These are phyloP conservation scores for Raphanus sativus DNA, from an alignment of 345 rosid genomes.

Conservation along the genomic window DNA sequence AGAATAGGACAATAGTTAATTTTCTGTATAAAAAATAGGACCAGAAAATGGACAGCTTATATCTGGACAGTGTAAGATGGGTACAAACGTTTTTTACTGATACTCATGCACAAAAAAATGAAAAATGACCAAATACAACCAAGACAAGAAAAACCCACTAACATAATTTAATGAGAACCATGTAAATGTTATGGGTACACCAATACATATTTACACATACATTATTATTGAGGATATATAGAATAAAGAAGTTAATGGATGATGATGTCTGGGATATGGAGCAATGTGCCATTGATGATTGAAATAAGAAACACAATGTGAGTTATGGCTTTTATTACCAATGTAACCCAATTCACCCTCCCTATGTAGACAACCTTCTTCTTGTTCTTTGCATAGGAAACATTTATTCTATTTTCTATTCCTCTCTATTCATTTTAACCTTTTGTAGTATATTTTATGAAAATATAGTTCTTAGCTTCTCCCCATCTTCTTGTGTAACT, in stretches of 20 bases:
- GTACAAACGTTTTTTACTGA: conserved; percentile 38
- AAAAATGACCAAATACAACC: background rate
- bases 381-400: conserved; percentile 58
- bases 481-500: conserved; percentile 38
- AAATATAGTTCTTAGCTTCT: background rate
- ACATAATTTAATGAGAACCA: conserved; percentile 26
- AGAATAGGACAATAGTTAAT: conserved; percentile 40
- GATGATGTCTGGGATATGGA: conserved; percentile 40
- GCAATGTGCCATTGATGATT: conserved; percentile 58
- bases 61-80: conserved; percentile 51
- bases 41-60: conserved; percentile 25
- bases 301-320: conserved; percentile 51
- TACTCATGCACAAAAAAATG: conserved; percentile 22
- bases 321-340: conserved; percentile 54
- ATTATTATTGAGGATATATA: background rate
- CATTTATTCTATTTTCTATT: conserved; percentile 46
- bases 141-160: conserved; percentile 27
- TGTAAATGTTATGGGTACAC: conserved; percentile 52
- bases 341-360: conserved; percentile 53
- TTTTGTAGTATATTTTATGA: background rate
- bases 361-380: conserved; percentile 50
- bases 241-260: conserved; percentile 34
- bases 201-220: background rate
- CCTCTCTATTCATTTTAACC: conserved; percentile 36
- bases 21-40: background rate